Base-by-base conservation (phyloP, 2,329 filamentous ascomycete species). In the Aspergillus terreus region DNA sequence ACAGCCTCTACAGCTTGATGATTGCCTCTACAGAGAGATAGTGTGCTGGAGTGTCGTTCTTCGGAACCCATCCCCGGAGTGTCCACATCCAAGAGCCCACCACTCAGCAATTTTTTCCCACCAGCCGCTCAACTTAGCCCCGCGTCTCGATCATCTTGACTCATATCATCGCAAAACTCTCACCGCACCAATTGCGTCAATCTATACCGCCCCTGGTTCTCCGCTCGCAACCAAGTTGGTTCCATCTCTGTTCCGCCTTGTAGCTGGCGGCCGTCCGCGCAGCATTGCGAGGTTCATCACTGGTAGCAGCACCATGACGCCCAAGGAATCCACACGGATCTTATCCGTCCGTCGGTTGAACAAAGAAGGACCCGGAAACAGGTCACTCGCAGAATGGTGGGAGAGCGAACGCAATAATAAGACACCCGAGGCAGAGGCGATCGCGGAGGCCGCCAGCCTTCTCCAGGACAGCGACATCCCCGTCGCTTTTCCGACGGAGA, bases 401-500 rank as follows among this genome's bases (percentile, higher is more conserved):
- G 62, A 62, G 9, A 63, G 56, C 14, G 71, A 73, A 54, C 60
- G 63, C 47, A 57, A 57, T n/a, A 59, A 58, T 25, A 58, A 65
- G 11, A 78, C 74, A 3, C 55, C 67, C 2, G 80, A 82, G 59
- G 73, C 75, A 3, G 70, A 75, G 33, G 72, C 77, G 51, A 77
- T 95, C 35, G 72, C 76, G 52, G 75, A 83, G 50, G 90, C 90
- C 1, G 90, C 88, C 2, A 67, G 78, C 11, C 79, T 85, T 57
- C 76, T 96, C 33, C 81, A 77, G 47, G 77, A 78, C 15, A 84
- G 80, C 47, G 80, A 89, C 65, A 80, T 81, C 3, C 94, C 94
- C 4, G 90, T 99, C 44, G 94, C 90, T 1, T 99, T 99, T 67
- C 94, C 94, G 0, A 99, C 94, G 0, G 94, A 99, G 74, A 99